Evolutionary conservation across 176 grass and related monocot species (phyloP).

Genomic region (Aegilops bicornis): DNA sequence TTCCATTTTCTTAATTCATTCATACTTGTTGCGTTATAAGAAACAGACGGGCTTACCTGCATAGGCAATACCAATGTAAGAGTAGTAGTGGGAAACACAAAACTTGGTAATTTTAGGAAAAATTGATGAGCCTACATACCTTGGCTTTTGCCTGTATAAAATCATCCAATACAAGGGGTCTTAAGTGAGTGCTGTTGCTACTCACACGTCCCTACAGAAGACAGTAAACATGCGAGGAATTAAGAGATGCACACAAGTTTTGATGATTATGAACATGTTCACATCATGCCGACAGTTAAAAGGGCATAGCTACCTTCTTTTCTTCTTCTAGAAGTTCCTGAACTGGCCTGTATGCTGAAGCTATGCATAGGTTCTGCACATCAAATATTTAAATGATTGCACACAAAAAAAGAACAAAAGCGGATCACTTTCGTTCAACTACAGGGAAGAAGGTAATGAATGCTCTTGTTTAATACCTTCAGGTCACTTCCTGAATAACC

Average conservation of each 20-base stretch:
- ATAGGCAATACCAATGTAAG: slow-evolving; percentile 9
- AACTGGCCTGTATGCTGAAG: slow-evolving; percentile 92
- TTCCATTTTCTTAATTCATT: slow-evolving; percentile 97
- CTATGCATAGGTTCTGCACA: slow-evolving; percentile 86
- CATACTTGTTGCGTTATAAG: slow-evolving; percentile 86
- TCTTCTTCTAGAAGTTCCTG: slow-evolving; percentile 88
- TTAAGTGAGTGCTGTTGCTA: slow-evolving; percentile 39
- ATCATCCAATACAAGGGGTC: slow-evolving; percentile 73
- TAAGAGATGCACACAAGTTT: neutral
- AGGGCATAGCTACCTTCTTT: slow-evolving; percentile 54
- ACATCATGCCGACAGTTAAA: neutral
- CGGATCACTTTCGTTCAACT: slow-evolving; percentile 1
- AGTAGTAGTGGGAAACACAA: neutral
- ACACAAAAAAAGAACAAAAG: neutral
- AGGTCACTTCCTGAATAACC: slow-evolving; percentile 98
- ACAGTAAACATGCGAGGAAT: slow-evolving; percentile 14
- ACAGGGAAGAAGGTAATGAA: neutral
- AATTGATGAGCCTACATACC: slow-evolving; percentile 39
- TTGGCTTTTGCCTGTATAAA: slow-evolving; percentile 94
- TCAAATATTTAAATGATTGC: slow-evolving; percentile 26
- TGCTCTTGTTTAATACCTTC: slow-evolving; percentile 47
- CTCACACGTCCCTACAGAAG: slow-evolving; percentile 44
- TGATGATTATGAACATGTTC: neutral
- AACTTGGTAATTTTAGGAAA: neutral
- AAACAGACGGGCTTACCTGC: slow-evolving; percentile 84